Base-by-base conservation (phyloP, 2,329 filamentous ascomycete species). In the Ceratocystis albifundus region DNA sequence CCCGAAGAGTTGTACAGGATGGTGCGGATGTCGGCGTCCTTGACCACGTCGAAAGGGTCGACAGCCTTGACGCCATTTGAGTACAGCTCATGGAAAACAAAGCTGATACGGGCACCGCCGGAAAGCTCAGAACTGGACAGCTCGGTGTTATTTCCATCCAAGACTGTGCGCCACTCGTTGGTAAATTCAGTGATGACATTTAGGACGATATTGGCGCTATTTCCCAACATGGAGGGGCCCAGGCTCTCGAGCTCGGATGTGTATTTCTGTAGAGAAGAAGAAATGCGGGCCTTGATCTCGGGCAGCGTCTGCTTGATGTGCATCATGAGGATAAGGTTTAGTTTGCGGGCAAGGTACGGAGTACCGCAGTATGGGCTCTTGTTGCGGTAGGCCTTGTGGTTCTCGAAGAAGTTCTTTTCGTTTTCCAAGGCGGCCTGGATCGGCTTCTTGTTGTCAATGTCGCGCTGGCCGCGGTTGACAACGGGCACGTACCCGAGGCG, bases 311-410 rank as follows among this genome's bases (percentile, higher is more conserved):
- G 93, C 79, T 99, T 99, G 81, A 99, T 99, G 80, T 99, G 94
- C 94, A 99, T 99, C 93, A 99, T 97, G 71, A 99, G 83, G 74
- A 99, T 97, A 73, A 99, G 82, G 78, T 99, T 99, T 68, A 99
- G 84, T 79, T 99, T 99, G 71, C 93, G 87, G 3, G 94, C 94
- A 68, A 99, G 81, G 74, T 99, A 99, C 3, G 94, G 94, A 2
- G 94, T 99, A 76, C 94, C 94, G 77, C 94, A 99, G 82, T 99
- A 99, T 4, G 92, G 89, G 74, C 90, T 92, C 85, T 99, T 99
- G 79, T 97, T 99, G 69, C 92, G 85, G 78, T 99, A 99, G 44
- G 94, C 93, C 79, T 95, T 96, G 83, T 99, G 94, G 76, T 93
- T 93, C 73, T 99, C 94, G 75, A 99, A 99, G 76, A 96, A 99